These are phyloP conservation scores for Taphrina betulina DNA, from an alignment of 1,139 yeast genomes.

Conservation along the genomic window DNA sequence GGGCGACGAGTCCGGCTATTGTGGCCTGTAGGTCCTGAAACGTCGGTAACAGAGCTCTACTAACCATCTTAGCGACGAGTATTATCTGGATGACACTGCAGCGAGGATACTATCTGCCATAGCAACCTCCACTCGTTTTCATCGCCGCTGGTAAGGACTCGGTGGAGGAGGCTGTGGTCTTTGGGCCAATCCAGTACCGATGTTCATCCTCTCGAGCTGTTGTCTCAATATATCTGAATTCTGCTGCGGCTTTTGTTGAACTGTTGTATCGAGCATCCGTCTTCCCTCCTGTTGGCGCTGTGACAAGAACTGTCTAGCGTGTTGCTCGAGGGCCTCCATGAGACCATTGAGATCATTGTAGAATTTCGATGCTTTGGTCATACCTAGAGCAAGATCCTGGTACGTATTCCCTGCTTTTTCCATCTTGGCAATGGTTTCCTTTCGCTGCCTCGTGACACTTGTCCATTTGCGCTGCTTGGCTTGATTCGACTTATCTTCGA, in stretches of 20 bases:
- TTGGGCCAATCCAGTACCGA: not conserved
- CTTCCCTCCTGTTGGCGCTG: slow-evolving; percentile 26
- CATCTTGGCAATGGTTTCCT: slow-evolving; percentile 51
- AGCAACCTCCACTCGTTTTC: too few species aligned
- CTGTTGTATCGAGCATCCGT: not conserved
- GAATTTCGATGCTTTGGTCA: slow-evolving; percentile 60
- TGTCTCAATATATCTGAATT: slow-evolving; percentile 3
- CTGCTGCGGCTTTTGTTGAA: not conserved
- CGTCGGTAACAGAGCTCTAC: too few species aligned
- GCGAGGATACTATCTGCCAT: slow-evolving; percentile 9
- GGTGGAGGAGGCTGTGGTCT: slow-evolving; percentile 14
- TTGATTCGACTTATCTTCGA: slow-evolving; percentile 49
- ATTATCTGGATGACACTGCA: slow-evolving; percentile 25
- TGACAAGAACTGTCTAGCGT: not conserved
- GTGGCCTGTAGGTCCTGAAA: slow-evolving; percentile 47
- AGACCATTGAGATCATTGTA: slow-evolving; percentile 53
- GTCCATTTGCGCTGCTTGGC: slow-evolving; percentile 46
- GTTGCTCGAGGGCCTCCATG: not conserved
- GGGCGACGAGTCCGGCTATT: slow-evolving; percentile 81
- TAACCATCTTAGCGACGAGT: slow-evolving; percentile 13
- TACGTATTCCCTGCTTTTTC: slow-evolving; percentile 55
- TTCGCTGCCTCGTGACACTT: slow-evolving; percentile 47
- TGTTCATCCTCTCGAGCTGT: slow-evolving; percentile 15
- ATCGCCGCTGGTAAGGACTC: slow-evolving; percentile 5
- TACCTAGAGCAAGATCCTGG: slow-evolving; percentile 59